phyloP scores from a whole-genome alignment of 257 asterid species.

The Prunella vulgaris region DNA sequence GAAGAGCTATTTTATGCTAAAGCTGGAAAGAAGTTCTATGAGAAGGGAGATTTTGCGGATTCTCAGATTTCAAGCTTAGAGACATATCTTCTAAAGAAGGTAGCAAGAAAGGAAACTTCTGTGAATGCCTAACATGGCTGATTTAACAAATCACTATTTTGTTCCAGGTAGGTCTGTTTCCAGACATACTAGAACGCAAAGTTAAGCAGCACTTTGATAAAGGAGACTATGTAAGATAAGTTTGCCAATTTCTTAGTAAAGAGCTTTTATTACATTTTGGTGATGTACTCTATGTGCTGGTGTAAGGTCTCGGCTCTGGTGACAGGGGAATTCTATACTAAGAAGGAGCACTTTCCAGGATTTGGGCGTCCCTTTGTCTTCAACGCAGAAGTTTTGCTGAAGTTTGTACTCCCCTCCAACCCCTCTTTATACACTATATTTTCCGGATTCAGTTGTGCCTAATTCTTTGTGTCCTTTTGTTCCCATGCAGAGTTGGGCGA shows the following conservation, averaged over 20 bases:
- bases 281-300: constrained; percentile 41
- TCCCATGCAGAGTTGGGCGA: constrained; percentile 64
- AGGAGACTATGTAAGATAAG: constrained; percentile 72
- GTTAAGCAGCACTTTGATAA: constrained; percentile 75
- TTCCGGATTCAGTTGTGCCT: neutral
- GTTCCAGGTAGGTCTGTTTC: constrained; percentile 86
- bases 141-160: constrained; percentile 18
- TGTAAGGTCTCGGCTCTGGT: constrained; percentile 97
- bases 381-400: constrained; percentile 70
- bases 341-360: constrained; percentile 96
- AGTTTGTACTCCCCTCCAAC: constrained; percentile 43
- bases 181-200: constrained; percentile 75
- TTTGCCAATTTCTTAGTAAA: constrained; percentile 24
- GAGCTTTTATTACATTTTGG: constrained; percentile 27
- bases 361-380: constrained; percentile 90
- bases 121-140: neutral
- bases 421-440: constrained; percentile 10
- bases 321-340: constrained; percentile 89
- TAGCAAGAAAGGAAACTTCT: constrained; percentile 16
- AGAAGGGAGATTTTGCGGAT: constrained; percentile 75
- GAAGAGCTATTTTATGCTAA: constrained; percentile 57
- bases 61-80: constrained; percentile 68
- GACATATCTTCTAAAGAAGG: constrained; percentile 69
- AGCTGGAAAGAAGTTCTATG: constrained; percentile 49
- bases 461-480: constrained; percentile 5